Base-by-base conservation (phyloP, 192 early-diverging fungal species). In the Coemansia sp. region DNA sequence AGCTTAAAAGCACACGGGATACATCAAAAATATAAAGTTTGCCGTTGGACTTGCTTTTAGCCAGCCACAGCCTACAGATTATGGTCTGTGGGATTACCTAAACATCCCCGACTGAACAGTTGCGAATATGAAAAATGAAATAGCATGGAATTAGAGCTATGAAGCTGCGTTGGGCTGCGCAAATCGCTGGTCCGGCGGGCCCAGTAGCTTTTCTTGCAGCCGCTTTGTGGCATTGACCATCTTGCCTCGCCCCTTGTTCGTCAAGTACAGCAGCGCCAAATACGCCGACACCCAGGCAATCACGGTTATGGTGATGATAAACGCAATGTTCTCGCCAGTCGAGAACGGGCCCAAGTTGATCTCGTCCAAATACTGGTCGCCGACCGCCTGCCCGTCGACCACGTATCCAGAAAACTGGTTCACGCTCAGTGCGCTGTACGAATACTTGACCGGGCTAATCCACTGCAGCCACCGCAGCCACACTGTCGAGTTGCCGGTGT, bases 371-470 rank as follows among this genome's bases (percentile, higher is more conserved):
- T 68, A 64, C 26, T 26, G n/a, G 48, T 67, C 61, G 38, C 76
- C 76, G 21, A 79, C n/a, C 2, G 61, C 47, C 48, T 46, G 14
- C 31, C 75, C 69, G 14, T 72, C 53, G 8, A 63, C 52, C 8
- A 36, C 19, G 22, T 66, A 78, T 2, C 74, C 82, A 0, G 21
- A 3, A 31, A 79, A 77, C 62, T 83, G 78, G 64, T 74, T 80
- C 26, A 64, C 58, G 32, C 76, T 64, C 49, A 69, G 58, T 10
- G 72, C 68, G 38, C 78, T 62, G 52, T 79, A 85, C 5, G 71
- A 68, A 55, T 82, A 85, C 53, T 84, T 84, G 61, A 82, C 73
- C 15, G 83, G 83, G 17, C 70, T 67, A 27, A 63, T 36, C 70
- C 70, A 78, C 50, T 81, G 69, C 30, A 73, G 39, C 79, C 75